Percentiles rank a stretch among this genome's conserved stretches.
Conservation (phyloP, 176 grass and related monocot species). For the Oryza brachyantha region DNA sequence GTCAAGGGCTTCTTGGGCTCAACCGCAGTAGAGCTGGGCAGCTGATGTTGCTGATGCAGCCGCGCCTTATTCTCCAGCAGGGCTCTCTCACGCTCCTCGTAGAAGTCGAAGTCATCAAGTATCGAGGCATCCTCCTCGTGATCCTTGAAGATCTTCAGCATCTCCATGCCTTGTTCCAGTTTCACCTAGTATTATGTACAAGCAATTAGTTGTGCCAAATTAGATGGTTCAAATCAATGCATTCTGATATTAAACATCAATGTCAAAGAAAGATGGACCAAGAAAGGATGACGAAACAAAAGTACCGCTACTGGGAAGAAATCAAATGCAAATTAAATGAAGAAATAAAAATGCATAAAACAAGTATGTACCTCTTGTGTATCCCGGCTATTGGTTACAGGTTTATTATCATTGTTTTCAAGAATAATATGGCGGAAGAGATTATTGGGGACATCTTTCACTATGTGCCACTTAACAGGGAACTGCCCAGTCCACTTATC, state of each 20-base stretch:
- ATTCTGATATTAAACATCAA: neutral
- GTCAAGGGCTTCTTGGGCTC: slow-evolving; percentile 44
- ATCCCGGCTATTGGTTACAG: slow-evolving; percentile 75
- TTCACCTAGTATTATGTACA: slow-evolving; percentile 46
- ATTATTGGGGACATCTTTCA: slow-evolving; percentile 85
- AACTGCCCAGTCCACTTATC: slow-evolving; percentile 81
- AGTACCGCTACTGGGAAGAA: neutral
- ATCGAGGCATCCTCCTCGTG: slow-evolving; percentile 59
- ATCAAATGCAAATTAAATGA: slow-evolving; percentile 16
- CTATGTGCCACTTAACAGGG: slow-evolving; percentile 75
- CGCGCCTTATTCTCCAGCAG: slow-evolving; percentile 62
- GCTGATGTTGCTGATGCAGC: slow-evolving; percentile 43
- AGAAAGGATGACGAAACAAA: neutral
- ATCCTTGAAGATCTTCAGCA: slow-evolving; percentile 58
- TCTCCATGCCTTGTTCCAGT: slow-evolving; percentile 74
- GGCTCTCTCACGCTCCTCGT: slow-evolving; percentile 69
- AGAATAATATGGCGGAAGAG: slow-evolving; percentile 79
- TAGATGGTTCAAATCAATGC: neutral
- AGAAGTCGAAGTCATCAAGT: slow-evolving; percentile 74
- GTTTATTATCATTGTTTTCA: slow-evolving; percentile 78
- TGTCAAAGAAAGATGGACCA: neutral
- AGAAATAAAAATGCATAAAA: neutral
- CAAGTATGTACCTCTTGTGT: slow-evolving; percentile 59
- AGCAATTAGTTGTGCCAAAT: neutral
- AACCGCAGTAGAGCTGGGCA: slow-evolving; percentile 24